Percentiles rank a stretch among this genome's conserved stretches.
These are phyloP conservation scores for Ceratobasidium sp. DNA, from an alignment of 1,284 basidiomycete species.

Conservation along the genomic window DNA sequence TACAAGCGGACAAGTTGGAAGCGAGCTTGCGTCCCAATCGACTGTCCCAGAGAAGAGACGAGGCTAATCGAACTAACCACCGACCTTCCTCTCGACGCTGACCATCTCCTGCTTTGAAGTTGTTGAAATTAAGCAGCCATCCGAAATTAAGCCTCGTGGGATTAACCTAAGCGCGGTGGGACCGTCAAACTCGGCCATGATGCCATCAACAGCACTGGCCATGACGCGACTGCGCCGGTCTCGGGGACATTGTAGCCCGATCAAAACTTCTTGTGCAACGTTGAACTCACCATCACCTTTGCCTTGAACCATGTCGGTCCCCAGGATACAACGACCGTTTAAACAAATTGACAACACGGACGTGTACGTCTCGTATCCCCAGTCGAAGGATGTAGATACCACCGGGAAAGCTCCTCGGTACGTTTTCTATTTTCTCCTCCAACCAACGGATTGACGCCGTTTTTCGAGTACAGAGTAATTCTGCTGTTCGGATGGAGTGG, in stretches of 20 bases:
- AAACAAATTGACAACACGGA: background rate
- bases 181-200: background rate
- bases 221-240: background rate
- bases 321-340: slow-evolving; percentile 12
- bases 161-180: background rate
- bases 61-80: no score
- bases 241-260: background rate
- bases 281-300: background rate
- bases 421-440: background rate
- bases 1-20: no score
- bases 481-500: slow-evolving; percentile 37
- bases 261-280: background rate
- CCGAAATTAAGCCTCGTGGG: no score
- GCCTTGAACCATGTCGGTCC: background rate
- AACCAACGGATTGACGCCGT: background rate
- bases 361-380: slow-evolving; percentile 30
- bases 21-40: no score
- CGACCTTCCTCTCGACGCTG: no score
- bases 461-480: slow-evolving; percentile 8
- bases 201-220: background rate
- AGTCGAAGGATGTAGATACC: background rate
- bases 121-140: no score
- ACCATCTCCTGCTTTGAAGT: no score
- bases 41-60: no score
- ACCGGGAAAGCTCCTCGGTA: slow-evolving; percentile 16